A percentile compares a stretch with the other conserved stretches of the same genome.
Evolutionary conservation across 495 filamentous ascomycete species (phyloP).

Genomic region (Aspergillus bridgeri): DNA sequence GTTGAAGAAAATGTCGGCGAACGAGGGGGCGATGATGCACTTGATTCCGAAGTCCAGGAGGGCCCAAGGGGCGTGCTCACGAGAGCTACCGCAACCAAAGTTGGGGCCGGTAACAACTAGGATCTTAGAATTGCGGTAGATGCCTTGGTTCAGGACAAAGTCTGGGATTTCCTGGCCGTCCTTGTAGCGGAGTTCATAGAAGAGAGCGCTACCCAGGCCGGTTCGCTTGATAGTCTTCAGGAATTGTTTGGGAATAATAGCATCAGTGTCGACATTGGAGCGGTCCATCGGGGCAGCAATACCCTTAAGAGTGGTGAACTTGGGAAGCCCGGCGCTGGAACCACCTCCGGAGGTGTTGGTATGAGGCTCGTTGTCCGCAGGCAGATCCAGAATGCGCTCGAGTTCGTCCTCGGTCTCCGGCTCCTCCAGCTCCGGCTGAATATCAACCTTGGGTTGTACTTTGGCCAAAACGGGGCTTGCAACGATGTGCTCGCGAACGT

Average conservation of each 20-base stretch:
- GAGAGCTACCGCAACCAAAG: constrained; percentile 91
- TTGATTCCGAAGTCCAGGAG: constrained; percentile 95
- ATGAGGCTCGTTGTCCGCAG: constrained; percentile 65
- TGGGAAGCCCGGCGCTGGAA: constrained; percentile 65
- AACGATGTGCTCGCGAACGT: constrained; percentile 75
- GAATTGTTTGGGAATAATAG: constrained; percentile 99
- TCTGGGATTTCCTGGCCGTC: constrained; percentile 71
- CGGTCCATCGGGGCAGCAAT: constrained; percentile 85
- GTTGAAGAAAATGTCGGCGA: constrained; percentile 98
- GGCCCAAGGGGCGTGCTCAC: constrained; percentile 97
- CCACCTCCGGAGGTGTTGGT: constrained; percentile 49
- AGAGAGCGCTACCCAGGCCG: constrained; percentile 82
- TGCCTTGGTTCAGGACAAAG: constrained; percentile 88
- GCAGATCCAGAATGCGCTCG: constrained; percentile 74
- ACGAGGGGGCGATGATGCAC: constrained; percentile 87
- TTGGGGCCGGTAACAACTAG: constrained; percentile 90
- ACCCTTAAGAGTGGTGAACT: constrained; percentile 78
- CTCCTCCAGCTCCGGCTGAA: constrained; percentile 68
- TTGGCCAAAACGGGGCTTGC: constrained; percentile 56
- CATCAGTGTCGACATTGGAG: constrained; percentile 92
- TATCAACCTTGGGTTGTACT: constrained; percentile 48
- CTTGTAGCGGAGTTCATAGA: constrained; percentile 77
- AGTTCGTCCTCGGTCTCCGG: constrained; percentile 69
- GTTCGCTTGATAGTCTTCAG: constrained; percentile 99
- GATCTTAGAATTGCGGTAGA: constrained; percentile 83